Base-by-base conservation (phyloP, 805 yeast genomes). In the Lachancea lanzarotensis region DNA sequence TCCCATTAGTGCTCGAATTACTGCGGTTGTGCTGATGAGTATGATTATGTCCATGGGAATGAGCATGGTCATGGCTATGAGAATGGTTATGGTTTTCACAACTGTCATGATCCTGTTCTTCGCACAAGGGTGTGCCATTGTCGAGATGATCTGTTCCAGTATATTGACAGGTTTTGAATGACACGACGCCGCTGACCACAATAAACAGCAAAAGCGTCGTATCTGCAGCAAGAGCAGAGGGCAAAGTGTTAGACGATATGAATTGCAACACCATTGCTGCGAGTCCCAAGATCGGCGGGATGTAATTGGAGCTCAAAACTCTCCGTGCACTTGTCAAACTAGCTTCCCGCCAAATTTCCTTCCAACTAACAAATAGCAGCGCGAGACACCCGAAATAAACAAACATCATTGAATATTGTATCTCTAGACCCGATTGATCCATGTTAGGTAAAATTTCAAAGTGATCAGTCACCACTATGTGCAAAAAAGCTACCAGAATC, bases 241-340 rank as follows among this genome's bases (percentile, higher is more conserved):
- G 45, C 15, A 50, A 41, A 8, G 51, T 38, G 38, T 62, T 62
- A 40, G 67, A 59, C 1, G 73, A 67, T 43, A 68, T 45, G 31
- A 60, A 58, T 35, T 67, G 68, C 42, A 70, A 45, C 13, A 65
- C 39, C 2, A 67, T 51, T 2, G 72, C 56, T 45, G 67, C 56
- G 1, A 57, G 12, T 2, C 72, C 71, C 27, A 53, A 49, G 2
- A 43, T 26, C 3, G 57, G 42, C 7, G 56, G 51, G n/a, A 54
- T 48, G 32, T 51, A 56, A 2, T 35, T 38, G 32, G 43, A 44
- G 16, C 40, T 15, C 36, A 42, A 16, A 8, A 38, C 22, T 8
- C 17, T 12, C 8, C 16, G 27, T 8, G 29, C 30, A 31, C 29
- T 38, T 18, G 40, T 26, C 34, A 40, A 9, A 36, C 33, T 3